phyloP scores from a whole-genome alignment of 345 rosid genomes.

The Lumnitzera racemosa region DNA sequence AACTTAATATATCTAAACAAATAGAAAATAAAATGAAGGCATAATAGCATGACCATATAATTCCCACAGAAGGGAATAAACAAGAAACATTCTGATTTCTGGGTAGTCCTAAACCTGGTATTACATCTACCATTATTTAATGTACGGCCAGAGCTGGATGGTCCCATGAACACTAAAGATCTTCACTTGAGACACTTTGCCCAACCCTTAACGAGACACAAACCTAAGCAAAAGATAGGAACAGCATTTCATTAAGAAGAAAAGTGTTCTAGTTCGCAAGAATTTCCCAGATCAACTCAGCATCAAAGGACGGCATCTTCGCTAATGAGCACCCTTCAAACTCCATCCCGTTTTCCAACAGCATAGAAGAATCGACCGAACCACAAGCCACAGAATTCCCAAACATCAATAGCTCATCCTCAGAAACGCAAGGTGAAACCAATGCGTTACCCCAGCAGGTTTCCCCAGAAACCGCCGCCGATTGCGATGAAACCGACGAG shows the following conservation, averaged over 20 bases:
- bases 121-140: no score
- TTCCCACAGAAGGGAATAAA: no score
- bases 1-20: no score
- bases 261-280: constrained; percentile 44
- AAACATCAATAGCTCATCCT: constrained; percentile 33
- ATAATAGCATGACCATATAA: no score
- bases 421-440: constrained; percentile 28
- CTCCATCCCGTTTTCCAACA: constrained; percentile 21
- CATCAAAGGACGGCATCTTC: constrained; percentile 84
- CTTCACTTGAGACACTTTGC: no score
- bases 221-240: not conserved
- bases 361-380: constrained; percentile 20
- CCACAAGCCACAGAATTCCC: constrained; percentile 36
- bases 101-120: no score
- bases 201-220: not conserved
- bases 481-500: no score
- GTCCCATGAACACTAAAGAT: no score
- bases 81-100: no score
- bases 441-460: constrained; percentile 29
- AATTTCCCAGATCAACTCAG: constrained; percentile 87
- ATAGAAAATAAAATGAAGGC: no score
- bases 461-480: constrained; percentile 17
- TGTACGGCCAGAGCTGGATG: no score
- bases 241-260: not conserved
- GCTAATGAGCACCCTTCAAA: constrained; percentile 55